Base-by-base conservation (phyloP, 768 basidiomycete genomes). In the Termitomyces heimii region DNA sequence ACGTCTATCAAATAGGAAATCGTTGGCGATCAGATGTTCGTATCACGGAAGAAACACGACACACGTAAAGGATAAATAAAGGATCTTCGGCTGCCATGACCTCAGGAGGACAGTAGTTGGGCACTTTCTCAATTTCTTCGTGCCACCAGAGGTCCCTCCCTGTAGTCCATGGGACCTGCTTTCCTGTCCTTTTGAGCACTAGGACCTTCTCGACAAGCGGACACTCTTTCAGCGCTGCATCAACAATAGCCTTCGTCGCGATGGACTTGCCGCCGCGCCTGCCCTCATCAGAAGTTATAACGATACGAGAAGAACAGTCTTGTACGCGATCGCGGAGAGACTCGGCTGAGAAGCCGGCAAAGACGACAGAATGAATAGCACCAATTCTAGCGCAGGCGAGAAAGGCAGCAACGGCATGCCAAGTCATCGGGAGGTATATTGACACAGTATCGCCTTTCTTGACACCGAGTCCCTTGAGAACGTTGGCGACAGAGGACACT, bases 131-230 rank as follows among this genome's bases (percentile, higher is more conserved):
- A 28, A 80, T 79, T 74, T 94, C 93, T 72, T 98, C 94, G 66
- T 98, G 88, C 95, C 95, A 98, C 96, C 96, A 98, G 63, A 82
- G 78, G 70, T 99, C 96, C 44, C 95, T 76, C 1, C 92, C 94
- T 60, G 82, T 76, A 2, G 83, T 87, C 88, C 89, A 92, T 3
- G 86, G 77, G 18, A 97, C 85, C 55, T 84, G 73, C 56, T 81
- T 88, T 2, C 96, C 96, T 0, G 96, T 98, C 54, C 96, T 80
- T 71, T 81, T 81, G 50, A 98, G 78, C 4, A 99, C 94, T 52
- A 99, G 76, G 34, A 95, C 92, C 60, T 98, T 89, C 70, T 97
- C 88, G 57, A 98, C 94, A 5, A 74, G 66, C 1, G 94, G 93
- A 67, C 88, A 88, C 59, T 87, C 84, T 72, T 88, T 85, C 62